Base-by-base conservation (phyloP, 805 yeast species). In the Candida succiphila region DNA sequence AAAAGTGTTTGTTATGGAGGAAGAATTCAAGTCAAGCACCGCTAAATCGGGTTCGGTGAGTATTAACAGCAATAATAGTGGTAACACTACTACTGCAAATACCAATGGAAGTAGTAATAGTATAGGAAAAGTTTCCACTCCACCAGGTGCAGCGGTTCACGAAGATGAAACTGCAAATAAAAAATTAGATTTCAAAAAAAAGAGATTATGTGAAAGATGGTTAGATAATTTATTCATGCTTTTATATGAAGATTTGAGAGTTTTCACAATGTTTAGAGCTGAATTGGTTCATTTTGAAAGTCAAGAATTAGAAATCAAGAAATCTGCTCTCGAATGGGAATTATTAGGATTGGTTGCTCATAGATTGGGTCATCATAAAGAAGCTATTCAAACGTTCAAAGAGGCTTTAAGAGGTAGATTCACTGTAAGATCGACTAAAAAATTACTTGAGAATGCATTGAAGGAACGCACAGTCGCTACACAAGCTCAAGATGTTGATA, bases 191-290 rank as follows among this genome's bases (percentile, higher is more conserved):
- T 72, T 78, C 52, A 76, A 69, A 45, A 68, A 72, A 50, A 78
- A 78, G 46, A 57, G 84, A 48, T 61, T 78, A 27, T 78, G 86
- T 59, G 85, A 78, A 51, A 65, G 84, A 47, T 78, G 86, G 86
- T 61, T 78, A 38, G 86, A 78, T 54, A 76, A 76, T 48, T 54
- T 78, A 38, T 78, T 78, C 50, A 75, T 78, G 82, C 49, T 77
- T 7, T 54, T 78, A 25, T 78, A 77, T 46, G 85, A 78, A 45
- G 94, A 83, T 51, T 65, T 83, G 46, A 67, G 82, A 48, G 76
- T 84, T 1, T 89, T 83, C 53, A 86, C 96, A 1, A 72, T 85
- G 68, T 89, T 95, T 92, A 88, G 87, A 53, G 87, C 95, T 1
- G 96, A 92, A 53, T 70, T 72, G 44, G 72, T 87, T 40, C 95